A percentile compares a stretch with the other conserved stretches of the same genome.
These are phyloP conservation scores for Metschnikowia arizonensis DNA, from an alignment of 805 yeast genomes.

Conservation along the genomic window DNA sequence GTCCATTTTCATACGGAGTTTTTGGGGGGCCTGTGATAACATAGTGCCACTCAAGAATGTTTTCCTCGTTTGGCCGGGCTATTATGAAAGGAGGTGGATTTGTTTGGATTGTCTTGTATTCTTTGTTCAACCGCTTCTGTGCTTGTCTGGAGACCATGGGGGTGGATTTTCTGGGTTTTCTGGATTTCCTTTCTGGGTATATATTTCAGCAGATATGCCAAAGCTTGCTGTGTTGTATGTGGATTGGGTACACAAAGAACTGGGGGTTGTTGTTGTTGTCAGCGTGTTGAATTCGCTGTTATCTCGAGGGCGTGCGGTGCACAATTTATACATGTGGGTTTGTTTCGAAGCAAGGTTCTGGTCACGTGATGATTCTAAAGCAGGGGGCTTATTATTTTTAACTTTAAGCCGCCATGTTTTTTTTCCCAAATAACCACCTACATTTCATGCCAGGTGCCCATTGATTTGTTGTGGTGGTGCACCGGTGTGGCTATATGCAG, in stretches of 20 bases:
- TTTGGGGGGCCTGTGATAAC: slow-evolving; percentile 88
- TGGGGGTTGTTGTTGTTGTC: neutral
- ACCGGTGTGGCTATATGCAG: too few relatives aligned
- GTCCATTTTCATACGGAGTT: slow-evolving; percentile 82
- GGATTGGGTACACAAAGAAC: neutral
- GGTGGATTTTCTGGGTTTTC: too few relatives aligned
- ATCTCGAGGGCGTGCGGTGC: neutral
- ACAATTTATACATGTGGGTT: too few relatives aligned
- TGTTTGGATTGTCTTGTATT: slow-evolving; percentile 70
- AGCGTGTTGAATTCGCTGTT: neutral
- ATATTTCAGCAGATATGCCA: too few relatives aligned
- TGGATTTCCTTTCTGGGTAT: too few relatives aligned
- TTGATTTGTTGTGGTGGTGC: too few relatives aligned
- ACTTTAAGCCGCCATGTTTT: too few relatives aligned
- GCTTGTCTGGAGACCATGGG: slow-evolving; percentile 43
- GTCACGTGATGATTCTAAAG: too few relatives aligned
- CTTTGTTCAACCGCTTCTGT: slow-evolving; percentile 60
- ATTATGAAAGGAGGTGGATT: slow-evolving; percentile 81
- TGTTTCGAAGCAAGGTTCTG: too few relatives aligned
- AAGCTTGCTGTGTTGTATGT: neutral
- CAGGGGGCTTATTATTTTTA: too few relatives aligned
- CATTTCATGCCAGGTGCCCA: too few relatives aligned
- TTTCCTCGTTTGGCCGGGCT: slow-evolving; percentile 84
- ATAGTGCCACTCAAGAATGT: slow-evolving; percentile 92
- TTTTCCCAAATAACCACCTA: too few relatives aligned